Evolutionary conservation across 768 basidiomycete genomes (phyloP), one percentile per base, ranked within the genome.

Genomic region (Tylopilus plumbeoviolaceoides): DNA sequence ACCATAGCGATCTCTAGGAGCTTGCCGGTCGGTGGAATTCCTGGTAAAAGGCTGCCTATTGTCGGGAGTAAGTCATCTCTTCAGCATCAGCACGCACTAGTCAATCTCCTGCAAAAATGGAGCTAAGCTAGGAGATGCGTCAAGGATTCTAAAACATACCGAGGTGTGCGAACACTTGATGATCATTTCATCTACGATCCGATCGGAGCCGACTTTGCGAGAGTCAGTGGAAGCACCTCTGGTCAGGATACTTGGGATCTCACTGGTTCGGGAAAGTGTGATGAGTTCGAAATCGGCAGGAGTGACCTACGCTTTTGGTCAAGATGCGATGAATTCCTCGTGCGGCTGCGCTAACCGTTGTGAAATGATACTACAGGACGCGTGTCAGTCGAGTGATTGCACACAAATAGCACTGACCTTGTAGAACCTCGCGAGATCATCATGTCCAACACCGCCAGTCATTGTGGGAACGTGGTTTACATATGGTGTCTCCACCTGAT

Each of bases 351-450:
- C 65, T 39, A 44, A 68, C 72, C 51, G 54, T 58, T 36, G 69
- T 74, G 52, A 75, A 75, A 59, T 75, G 73, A 49, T 75, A 69
- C 72, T 75, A 30, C 21, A 54, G 12, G 11, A n/a, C 18, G n/a
- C 8, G 33, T 33, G 18, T 50, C 44, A 61, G 49, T 27, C 30
- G 14, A 3, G 23, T 42, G 20, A 38, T 31, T 17, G 23, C 35
- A n/a, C 18, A n/a, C 6, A 27, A 27, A 20, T 38, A 17, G 18
- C 27, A 30, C 63, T 47, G 25, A 70, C 72, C 65, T 74, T 74
- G 62, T 79, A 80, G 59, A 78, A 78, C n/a, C 71, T 70, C 17
- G 73, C 68, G 15, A 78, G 60, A 7, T 73, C 70, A n/a, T 70
- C 62, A 39, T 70, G 63, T 4, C 75, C 78, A 18, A 76, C 65